Conservation (phyloP, 768 basidiomycete species). For the Amanita pseudoporphyria region DNA sequence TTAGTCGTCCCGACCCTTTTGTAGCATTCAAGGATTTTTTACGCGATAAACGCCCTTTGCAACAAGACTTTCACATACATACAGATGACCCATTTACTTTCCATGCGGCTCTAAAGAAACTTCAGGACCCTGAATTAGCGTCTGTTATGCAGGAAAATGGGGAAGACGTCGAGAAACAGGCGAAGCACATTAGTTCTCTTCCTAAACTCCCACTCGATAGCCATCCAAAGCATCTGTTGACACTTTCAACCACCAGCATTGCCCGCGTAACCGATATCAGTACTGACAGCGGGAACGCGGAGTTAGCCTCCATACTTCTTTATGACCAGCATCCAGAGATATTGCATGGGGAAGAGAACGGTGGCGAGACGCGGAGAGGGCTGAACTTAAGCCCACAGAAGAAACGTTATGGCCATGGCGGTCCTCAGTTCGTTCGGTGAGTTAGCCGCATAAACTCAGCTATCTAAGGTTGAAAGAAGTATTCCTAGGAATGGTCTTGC, state of each 20-base stretch:
- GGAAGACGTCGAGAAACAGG: background rate
- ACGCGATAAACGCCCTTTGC: background rate
- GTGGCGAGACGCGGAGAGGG: slow-evolving; percentile 30
- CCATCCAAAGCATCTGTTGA: slow-evolving; percentile 24
- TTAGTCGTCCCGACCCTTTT: background rate
- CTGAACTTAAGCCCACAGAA: slow-evolving; percentile 48
- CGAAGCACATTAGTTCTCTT: background rate
- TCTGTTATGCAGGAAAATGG: background rate
- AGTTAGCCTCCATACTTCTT: slow-evolving; percentile 43
- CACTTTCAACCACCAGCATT: slow-evolving; percentile 40
- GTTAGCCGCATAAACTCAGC: slow-evolving; percentile 6
- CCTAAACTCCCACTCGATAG: background rate
- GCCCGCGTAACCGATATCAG: slow-evolving; percentile 43
- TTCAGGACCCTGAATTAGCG: background rate
- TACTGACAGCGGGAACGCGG: slow-evolving; percentile 28
- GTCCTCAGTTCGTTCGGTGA: slow-evolving; percentile 36
- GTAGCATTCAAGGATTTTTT: background rate
- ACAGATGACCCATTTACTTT: background rate
- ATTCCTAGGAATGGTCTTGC: slow-evolving; percentile 36
- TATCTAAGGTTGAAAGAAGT: background rate
- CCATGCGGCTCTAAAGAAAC: background rate
- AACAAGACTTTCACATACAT: background rate
- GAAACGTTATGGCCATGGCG: slow-evolving; percentile 20
- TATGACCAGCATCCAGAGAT: slow-evolving; percentile 32
- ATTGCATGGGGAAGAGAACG: slow-evolving; percentile 14